Evolutionary conservation across 148 eudicot genomes (phyloP), one percentile per base, ranked within the genome.

Genomic region (Silene latifolia): DNA sequence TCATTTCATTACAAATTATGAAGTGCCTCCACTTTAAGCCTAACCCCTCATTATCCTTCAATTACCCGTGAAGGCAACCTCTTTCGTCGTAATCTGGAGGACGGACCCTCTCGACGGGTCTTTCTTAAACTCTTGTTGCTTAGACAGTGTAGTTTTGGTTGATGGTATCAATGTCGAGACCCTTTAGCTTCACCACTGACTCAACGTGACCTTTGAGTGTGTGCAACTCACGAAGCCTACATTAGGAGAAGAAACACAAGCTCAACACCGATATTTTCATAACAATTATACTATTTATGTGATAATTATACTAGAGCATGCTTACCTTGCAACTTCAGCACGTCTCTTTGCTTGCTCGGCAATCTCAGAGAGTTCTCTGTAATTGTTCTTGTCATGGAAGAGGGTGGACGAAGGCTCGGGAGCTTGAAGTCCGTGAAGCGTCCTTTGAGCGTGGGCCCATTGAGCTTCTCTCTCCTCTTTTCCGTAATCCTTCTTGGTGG

Each of bases 381-480:
- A 93, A 81, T 81, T 90, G 80, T 79, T 89, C 83, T 89, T 89
- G 64, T 93, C 98, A 8, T 80, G 74, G 84, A 90, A 93, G 66
- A 90, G 67, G 42, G 77, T 58, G 47, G 82, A 76, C n/a, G 89
- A 79, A 27, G 83, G 51, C 67, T 90, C 93, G 8, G 91, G 89
- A 67, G 98, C 84, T 74, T 90, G 96, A 61, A 93, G 96, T 19
- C 98, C 98, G 67, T 93, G 98, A 54, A 93, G 69, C 21, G 98
- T 93, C 71, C 96, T 86, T 63, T 93, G 98, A 69, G 98, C 98
- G 74, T 53, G 93, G 62, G 93, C 98, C 98, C 98, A 93, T 70
- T 89, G 96, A 39, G 98, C 98, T 79, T 93, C 96, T 72, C 98
- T 89, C 85, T 90, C 98, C 80, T 86, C 98, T 84, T 88, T 93